Percentiles rank a stretch among this genome's conserved stretches.
These are phyloP conservation scores for Draba incana DNA, from an alignment of 345 rosid genomes.

Conservation along the genomic window DNA sequence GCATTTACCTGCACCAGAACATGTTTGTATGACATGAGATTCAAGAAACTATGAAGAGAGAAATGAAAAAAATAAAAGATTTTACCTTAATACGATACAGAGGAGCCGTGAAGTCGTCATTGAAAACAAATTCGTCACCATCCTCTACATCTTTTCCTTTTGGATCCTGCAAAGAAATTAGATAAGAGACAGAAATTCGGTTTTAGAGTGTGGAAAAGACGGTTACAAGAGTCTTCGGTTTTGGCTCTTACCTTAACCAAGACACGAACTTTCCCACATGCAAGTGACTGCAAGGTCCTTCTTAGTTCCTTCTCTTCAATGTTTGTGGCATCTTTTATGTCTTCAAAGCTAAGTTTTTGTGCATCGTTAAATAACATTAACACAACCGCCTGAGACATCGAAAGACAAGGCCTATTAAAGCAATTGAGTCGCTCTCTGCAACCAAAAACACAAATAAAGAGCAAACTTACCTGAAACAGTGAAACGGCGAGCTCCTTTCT, in stretches of 20 bases:
- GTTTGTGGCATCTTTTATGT: conserved; percentile 76
- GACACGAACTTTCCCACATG: conserved; percentile 88
- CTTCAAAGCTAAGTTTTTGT: conserved; percentile 77
- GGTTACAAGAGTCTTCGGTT: conserved; percentile 32
- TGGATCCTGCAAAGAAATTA: conserved; percentile 51
- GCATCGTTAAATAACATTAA: conserved; percentile 93
- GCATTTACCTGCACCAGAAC: conserved; percentile 72
- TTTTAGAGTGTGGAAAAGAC: not conserved
- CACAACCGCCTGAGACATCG: conserved; percentile 66
- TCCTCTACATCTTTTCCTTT: conserved; percentile 91
- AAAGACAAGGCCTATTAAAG: conserved; percentile 25
- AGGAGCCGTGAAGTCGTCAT: conserved; percentile 67
- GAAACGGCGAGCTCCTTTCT: conserved; percentile 95
- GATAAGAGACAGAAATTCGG: not conserved
- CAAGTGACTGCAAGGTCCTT: conserved; percentile 88
- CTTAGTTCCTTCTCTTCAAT: conserved; percentile 88
- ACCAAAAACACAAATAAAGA: conserved; percentile 32
- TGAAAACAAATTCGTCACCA: conserved; percentile 73
- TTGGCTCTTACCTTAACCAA: conserved; percentile 59
- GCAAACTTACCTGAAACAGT: conserved; percentile 72
- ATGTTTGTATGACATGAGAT: not conserved
- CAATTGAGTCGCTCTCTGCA: conserved; percentile 6
- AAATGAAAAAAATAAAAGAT: not conserved
- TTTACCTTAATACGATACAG: conserved; percentile 83
- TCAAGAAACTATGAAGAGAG: not conserved